A percentile compares a stretch with the other conserved stretches of the same genome.
phyloP scores from a whole-genome alignment of 2,329 filamentous ascomycete species.

The Trichoderma sp. region DNA sequence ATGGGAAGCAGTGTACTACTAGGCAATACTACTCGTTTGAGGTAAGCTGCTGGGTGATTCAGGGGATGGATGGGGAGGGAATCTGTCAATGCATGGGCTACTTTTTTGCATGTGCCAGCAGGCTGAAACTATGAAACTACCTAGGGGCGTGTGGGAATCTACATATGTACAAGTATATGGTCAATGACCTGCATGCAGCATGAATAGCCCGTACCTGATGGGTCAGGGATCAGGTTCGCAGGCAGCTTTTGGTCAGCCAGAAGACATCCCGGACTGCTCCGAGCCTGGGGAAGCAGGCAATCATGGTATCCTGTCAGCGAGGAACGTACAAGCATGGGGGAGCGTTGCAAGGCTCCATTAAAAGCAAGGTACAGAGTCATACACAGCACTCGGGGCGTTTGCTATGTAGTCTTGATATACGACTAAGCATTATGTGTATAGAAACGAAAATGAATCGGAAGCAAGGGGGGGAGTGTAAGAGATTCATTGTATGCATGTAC shows the following conservation, averaged over 20 bases:
- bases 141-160: neutral
- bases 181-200: slow-evolving; percentile 17
- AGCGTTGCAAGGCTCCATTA: neutral
- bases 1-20: neutral
- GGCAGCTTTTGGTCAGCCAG: neutral
- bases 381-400: neutral
- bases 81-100: slow-evolving; percentile 4
- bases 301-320: neutral
- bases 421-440: neutral
- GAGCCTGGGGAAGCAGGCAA: neutral
- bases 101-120: neutral
- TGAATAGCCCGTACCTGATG: neutral
- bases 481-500: slow-evolving; percentile 1
- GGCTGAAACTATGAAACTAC: neutral
- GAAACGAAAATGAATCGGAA: slow-evolving; percentile 38
- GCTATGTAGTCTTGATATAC: neutral
- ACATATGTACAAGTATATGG: neutral
- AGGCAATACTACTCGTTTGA: neutral
- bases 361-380: neutral
- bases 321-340: neutral
- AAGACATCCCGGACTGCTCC: neutral
- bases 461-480: neutral
- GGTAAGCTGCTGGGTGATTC: neutral
- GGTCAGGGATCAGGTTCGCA: neutral
- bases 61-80: slow-evolving; percentile 1